phyloP scores from a whole-genome alignment of 2,329 filamentous ascomycete genomes.

The Huntiella decipiens region DNA sequence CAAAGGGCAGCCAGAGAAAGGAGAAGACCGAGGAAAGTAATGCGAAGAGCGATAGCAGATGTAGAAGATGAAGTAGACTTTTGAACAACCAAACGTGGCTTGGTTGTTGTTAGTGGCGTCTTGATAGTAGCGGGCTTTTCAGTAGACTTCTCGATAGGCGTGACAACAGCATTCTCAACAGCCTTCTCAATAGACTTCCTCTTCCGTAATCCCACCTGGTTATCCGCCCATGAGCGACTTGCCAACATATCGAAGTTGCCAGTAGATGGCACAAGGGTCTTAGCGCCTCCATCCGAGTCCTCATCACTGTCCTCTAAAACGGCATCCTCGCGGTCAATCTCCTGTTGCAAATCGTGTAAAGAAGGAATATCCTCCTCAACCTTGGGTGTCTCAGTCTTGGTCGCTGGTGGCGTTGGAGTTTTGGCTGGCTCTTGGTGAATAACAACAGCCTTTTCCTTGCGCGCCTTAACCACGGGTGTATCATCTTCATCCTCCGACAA shows the following conservation, averaged over 20 bases:
- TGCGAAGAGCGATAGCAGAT: constrained; percentile 18
- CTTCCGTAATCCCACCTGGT: neutral
- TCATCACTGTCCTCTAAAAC: neutral
- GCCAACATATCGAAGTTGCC: constrained; percentile 5
- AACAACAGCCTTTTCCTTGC: neutral
- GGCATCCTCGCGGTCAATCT: constrained; percentile 8
- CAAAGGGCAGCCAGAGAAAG: constrained; percentile 28
- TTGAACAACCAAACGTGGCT: neutral
- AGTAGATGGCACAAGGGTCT: constrained; percentile 7
- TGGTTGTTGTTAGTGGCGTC: neutral
- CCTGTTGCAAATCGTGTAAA: constrained; percentile 13
- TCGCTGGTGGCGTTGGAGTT: neutral
- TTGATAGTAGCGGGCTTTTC: neutral
- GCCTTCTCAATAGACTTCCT: neutral
- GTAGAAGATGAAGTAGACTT: constrained; percentile 4
- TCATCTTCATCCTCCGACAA: constrained; percentile 15
- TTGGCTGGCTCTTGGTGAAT: neutral
- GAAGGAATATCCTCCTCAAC: neutral
- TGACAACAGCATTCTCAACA: neutral
- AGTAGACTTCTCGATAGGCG: neutral
- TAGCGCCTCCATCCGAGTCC: constrained; percentile 3
- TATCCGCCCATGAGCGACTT: constrained; percentile 4
- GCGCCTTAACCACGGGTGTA: neutral
- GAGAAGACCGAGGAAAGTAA: constrained; percentile 30
- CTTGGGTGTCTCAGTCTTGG: neutral